Evolutionary conservation across 208 protist species (phyloP).

Genomic region (Leishmania guyanensis): DNA sequence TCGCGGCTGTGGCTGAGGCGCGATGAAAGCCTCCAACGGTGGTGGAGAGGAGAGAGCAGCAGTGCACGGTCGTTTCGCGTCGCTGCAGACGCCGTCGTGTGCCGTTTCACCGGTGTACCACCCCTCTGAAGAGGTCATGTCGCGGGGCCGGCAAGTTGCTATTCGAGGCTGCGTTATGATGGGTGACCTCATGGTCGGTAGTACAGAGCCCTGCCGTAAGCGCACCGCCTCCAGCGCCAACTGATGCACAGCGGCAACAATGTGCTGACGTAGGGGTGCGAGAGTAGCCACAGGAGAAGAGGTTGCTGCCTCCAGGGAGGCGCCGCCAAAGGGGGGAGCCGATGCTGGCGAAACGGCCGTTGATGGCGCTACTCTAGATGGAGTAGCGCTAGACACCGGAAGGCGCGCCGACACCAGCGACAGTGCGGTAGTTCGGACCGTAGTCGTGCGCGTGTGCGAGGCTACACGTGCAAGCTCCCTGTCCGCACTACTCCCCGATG

Average conservation of each 20-base stretch:
- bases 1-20: background rate
- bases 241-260: slow-evolving; percentile 20
- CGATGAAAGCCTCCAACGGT: background rate
- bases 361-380: background rate
- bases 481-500: background rate
- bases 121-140: background rate
- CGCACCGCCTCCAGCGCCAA: slow-evolving; percentile 18
- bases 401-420: slow-evolving; percentile 9
- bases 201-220: slow-evolving; percentile 4
- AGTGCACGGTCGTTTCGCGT: background rate
- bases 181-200: background rate
- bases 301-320: background rate
- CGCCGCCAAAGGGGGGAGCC: background rate
- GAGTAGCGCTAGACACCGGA: background rate
- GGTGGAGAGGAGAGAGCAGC: background rate
- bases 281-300: slow-evolving; percentile 7
- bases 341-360: background rate
- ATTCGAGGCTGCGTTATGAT: background rate
- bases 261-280: slow-evolving; percentile 22
- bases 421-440: slow-evolving; percentile 5
- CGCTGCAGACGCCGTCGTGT: background rate
- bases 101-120: slow-evolving; percentile 1
- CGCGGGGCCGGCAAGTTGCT: background rate
- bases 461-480: background rate
- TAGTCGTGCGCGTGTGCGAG: background rate